Base-by-base conservation (phyloP, 495 filamentous ascomycete species). In the Aspergillus egyptiacus region DNA sequence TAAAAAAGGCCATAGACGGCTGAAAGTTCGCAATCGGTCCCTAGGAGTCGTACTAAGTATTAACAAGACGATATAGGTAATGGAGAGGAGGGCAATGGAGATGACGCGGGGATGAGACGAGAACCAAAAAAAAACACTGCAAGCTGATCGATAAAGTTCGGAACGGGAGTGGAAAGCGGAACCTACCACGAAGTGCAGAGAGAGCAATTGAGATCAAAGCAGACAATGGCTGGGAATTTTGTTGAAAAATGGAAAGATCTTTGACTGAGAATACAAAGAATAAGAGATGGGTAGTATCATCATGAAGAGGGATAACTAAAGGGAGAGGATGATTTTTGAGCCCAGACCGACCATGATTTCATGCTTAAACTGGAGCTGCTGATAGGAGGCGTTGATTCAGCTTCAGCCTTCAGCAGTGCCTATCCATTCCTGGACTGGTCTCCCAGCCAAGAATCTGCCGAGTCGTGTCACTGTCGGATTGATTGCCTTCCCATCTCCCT, bases 1-100 rank as follows among this genome's bases (percentile, higher is more conserved):
- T 78, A 60, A 85, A 68, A 58, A 72, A 62, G 67, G 71, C 68
- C 71, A 74, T 74, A 50, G 55, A 58, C 49, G 44, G 48, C 41
- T 41, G 51, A 33, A 39, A 6, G 9, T n/a, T 5, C 45, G 45
- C 37, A 14, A 19, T 9, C 17, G 25, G 37, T 25, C 20, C 23
- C 15, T 44, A 44, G 17, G 28, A 18, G 52, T 27, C 8, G 38
- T 18, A 5, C n/a, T 10, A 22, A 14, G 28, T 1, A 18, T 46
- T 22, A 53, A 32, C 31, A 28, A 31, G 24, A 37, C 22, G 19
- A 47, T 33, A 4, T 33, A 4, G 38, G 15, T 15, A 25, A 19
- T 33, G n/a, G n/a, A n/a, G n/a, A n/a, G n/a, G 11, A n/a, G 30
- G 28, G 22, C 17, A 38, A 23, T 45, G 13, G 45, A 30, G 32